Conservation (phyloP, 768 basidiomycete genomes). For the Xerocomus brunneocitrinus region DNA sequence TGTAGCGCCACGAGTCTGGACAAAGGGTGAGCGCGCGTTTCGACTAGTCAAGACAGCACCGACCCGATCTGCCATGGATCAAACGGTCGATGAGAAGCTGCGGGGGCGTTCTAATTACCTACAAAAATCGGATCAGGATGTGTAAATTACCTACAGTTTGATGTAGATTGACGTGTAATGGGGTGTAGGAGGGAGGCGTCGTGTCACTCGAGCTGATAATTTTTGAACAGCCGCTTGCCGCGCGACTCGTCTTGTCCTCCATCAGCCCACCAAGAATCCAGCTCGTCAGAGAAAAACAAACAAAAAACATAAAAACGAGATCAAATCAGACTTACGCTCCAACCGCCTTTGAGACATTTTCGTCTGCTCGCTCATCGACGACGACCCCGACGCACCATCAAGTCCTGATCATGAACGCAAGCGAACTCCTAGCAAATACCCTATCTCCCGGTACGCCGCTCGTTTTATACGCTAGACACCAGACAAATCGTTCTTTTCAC, state of each 20-base stretch:
- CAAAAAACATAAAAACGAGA: conserved; percentile 8
- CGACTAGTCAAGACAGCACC: conserved; percentile 2
- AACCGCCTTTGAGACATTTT: conserved; percentile 11
- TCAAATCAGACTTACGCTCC: conserved; percentile 9
- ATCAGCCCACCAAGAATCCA: conserved; percentile 28
- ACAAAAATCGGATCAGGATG: neutral
- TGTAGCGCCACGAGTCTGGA: conserved; percentile 56
- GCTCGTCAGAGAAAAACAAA: conserved; percentile 5
- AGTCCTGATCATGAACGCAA: conserved; percentile 74
- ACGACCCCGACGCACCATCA: conserved; percentile 20
- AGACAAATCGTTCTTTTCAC: conserved; percentile 28
- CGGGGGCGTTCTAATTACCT: conserved; percentile 11
- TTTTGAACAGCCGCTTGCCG: conserved; percentile 37
- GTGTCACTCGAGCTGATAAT: conserved; percentile 9
- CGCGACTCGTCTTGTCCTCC: conserved; percentile 23
- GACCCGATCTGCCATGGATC: conserved; percentile 32
- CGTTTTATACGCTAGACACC: conserved; percentile 27
- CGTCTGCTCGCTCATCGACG: conserved; percentile 16
- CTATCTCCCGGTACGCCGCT: conserved; percentile 75
- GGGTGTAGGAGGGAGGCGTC: conserved; percentile 1
- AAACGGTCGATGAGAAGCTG: conserved; percentile 6
- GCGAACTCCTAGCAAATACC: conserved; percentile 86
- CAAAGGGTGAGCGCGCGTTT: conserved; percentile 22
- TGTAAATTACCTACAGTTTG: conserved; percentile 12
- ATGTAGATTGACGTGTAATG: conserved; percentile 19